Conservation (phyloP, 202 grass and related monocot genomes). For the Zizania palustris region DNA sequence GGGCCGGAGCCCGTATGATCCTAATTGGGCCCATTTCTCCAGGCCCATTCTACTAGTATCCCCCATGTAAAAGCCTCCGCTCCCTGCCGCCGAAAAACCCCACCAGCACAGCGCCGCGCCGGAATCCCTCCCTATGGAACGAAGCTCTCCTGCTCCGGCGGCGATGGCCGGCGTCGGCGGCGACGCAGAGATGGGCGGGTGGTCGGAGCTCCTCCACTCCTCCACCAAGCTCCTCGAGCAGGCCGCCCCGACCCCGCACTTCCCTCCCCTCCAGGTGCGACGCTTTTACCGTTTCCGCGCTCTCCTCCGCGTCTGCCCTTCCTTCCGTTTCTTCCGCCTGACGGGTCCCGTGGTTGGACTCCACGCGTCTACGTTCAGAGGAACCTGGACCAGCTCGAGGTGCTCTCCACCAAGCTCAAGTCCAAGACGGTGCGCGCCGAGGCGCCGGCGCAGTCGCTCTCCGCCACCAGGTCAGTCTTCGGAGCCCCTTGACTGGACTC, state of each 20-base stretch:
- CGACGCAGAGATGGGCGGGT: slow-evolving; percentile 74
- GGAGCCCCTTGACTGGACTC: background rate
- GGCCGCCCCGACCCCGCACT: slow-evolving; percentile 65
- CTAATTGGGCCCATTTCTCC: background rate
- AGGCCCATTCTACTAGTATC: background rate
- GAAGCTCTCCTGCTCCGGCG: slow-evolving; percentile 41
- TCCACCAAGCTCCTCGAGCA: slow-evolving; percentile 93
- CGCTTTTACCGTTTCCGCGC: background rate
- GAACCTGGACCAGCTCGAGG: slow-evolving; percentile 92
- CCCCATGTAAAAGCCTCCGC: background rate
- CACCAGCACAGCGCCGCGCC: slow-evolving; percentile 45
- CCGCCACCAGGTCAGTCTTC: slow-evolving; percentile 70
- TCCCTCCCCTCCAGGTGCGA: slow-evolving; percentile 83
- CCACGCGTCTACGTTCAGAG: slow-evolving; percentile 55
- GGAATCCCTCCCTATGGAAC: slow-evolving; percentile 2
- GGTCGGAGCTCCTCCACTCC: slow-evolving; percentile 87
- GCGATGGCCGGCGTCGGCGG: slow-evolving; percentile 48
- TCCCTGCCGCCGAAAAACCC: slow-evolving; percentile 31
- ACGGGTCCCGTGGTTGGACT: slow-evolving; percentile 25
- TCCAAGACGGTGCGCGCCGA: slow-evolving; percentile 89
- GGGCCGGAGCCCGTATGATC: background rate
- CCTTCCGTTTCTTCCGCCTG: background rate
- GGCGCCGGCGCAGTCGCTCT: slow-evolving; percentile 79
- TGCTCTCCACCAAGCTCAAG: slow-evolving; percentile 95
- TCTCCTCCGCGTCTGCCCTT: slow-evolving; percentile 10